Conservation (phyloP, 495 filamentous ascomycete genomes). For the Aspergillus asperescens region DNA sequence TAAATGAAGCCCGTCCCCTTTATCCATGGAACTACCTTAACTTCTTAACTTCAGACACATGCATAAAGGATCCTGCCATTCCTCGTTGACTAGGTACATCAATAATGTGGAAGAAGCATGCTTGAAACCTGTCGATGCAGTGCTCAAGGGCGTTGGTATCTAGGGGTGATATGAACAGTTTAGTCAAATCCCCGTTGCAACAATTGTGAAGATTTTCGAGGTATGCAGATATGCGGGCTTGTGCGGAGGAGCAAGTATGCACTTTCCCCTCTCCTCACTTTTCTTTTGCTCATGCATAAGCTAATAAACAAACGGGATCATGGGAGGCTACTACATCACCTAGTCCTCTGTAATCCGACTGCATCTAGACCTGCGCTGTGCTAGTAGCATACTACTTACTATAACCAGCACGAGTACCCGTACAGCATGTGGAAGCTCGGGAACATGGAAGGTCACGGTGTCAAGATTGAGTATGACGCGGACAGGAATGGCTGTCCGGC, state of each 20-base stretch:
- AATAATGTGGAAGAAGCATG: slow-evolving; percentile 25
- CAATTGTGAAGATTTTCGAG: slow-evolving; percentile 26
- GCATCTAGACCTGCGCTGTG: slow-evolving; percentile 3
- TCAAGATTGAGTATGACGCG: background rate
- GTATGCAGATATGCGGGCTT: slow-evolving; percentile 24
- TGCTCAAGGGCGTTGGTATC: background rate
- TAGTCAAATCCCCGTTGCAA: slow-evolving; percentile 18
- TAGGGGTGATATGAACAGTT: background rate
- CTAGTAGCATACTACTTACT: slow-evolving; percentile 12
- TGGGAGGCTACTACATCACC: slow-evolving; percentile 2
- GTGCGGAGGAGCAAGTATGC: slow-evolving; percentile 22
- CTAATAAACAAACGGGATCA: background rate
- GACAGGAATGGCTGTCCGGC: too few species aligned
- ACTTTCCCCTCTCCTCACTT: background rate
- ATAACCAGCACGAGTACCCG: slow-evolving; percentile 8
- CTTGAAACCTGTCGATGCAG: slow-evolving; percentile 21
- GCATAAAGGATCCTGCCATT: slow-evolving; percentile 25
- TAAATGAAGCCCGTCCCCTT: slow-evolving; percentile 1
- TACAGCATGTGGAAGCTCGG: slow-evolving; percentile 9
- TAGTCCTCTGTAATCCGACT: slow-evolving; percentile 2
- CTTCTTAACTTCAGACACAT: slow-evolving; percentile 20
- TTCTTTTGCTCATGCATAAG: background rate
- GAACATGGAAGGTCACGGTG: background rate
- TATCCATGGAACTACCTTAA: background rate
- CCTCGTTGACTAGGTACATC: slow-evolving; percentile 25